phyloP scores from a whole-genome alignment of 352 stramenopile genomes.

The Phytophthora aleatoria region DNA sequence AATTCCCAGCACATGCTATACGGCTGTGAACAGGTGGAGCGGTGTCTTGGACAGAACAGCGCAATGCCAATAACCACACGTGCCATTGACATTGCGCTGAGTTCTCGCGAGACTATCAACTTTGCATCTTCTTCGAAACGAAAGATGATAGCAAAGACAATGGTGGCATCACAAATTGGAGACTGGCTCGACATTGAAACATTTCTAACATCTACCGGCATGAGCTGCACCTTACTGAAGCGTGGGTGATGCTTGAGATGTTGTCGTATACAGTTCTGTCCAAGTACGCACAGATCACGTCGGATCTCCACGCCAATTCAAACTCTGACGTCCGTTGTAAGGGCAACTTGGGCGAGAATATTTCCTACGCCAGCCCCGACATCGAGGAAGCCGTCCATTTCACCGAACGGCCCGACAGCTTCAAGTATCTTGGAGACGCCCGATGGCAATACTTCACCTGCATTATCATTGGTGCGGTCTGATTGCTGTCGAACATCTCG shows the following conservation, averaged over 20 bases:
- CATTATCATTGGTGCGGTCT: not conserved
- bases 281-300: not conserved
- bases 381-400: not conserved
- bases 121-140: constrained; percentile 1
- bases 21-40: too few relatives aligned
- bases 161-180: not conserved
- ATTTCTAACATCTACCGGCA: not conserved
- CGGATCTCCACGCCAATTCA: not conserved
- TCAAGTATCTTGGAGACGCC: not conserved
- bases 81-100: not conserved
- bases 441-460: constrained; percentile 2
- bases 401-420: not conserved
- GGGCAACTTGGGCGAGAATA: constrained; percentile 4
- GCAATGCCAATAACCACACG: too few relatives aligned
- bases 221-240: not conserved
- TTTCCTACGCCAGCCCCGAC: not conserved
- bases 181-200: not conserved
- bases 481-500: not conserved
- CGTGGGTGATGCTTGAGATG: not conserved
- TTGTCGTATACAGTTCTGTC: not conserved
- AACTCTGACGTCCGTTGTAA: constrained; percentile 2
- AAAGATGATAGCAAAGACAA: not conserved
- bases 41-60: too few relatives aligned
- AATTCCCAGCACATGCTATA: too few relatives aligned
- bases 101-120: not conserved